Evolutionary conservation across 768 basidiomycete genomes (phyloP).

Genomic region (Flagelloscypha sp.): DNA sequence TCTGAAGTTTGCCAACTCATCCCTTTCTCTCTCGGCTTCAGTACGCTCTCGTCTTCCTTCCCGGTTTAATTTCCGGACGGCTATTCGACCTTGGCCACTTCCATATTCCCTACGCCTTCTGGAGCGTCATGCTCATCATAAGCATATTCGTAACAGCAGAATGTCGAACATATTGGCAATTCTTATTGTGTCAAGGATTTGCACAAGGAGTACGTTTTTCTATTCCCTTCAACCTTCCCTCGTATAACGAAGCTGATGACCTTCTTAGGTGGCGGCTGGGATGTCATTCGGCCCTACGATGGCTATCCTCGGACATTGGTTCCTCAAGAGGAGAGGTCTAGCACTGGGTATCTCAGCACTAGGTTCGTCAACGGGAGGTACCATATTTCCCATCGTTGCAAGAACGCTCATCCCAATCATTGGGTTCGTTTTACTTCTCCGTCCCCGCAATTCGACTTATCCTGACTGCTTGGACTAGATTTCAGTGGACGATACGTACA

Average conservation of each 20-base stretch:
- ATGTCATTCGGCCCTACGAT: slow-evolving; percentile 33
- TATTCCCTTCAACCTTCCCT: too few species aligned
- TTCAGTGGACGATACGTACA: slow-evolving; percentile 63
- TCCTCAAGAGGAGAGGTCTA: slow-evolving; percentile 30
- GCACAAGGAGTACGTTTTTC: slow-evolving; percentile 38
- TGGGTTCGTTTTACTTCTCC: slow-evolving; percentile 32
- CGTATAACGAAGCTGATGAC: not conserved
- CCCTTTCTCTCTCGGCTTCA: slow-evolving; percentile 12
- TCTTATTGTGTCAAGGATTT: slow-evolving; percentile 57
- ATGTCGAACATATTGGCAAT: slow-evolving; percentile 59
- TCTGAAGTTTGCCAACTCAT: not conserved
- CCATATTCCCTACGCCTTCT: slow-evolving; percentile 34
- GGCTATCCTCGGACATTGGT: slow-evolving; percentile 40
- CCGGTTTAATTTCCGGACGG: slow-evolving; percentile 44
- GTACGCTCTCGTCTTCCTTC: slow-evolving; percentile 43
- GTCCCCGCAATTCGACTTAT: too few species aligned
- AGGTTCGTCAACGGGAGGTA: slow-evolving; percentile 40
- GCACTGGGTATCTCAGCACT: slow-evolving; percentile 37
- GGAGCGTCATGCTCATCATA: slow-evolving; percentile 37
- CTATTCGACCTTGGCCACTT: slow-evolving; percentile 57
- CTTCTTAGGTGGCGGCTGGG: slow-evolving; percentile 20
- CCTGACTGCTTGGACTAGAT: too few species aligned
- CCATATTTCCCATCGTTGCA: slow-evolving; percentile 35
- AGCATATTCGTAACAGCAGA: slow-evolving; percentile 48
- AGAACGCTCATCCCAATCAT: slow-evolving; percentile 30